Conservation (phyloP, 2,329 filamentous ascomycete genomes). For the Colletotrichum chrysophilum region DNA sequence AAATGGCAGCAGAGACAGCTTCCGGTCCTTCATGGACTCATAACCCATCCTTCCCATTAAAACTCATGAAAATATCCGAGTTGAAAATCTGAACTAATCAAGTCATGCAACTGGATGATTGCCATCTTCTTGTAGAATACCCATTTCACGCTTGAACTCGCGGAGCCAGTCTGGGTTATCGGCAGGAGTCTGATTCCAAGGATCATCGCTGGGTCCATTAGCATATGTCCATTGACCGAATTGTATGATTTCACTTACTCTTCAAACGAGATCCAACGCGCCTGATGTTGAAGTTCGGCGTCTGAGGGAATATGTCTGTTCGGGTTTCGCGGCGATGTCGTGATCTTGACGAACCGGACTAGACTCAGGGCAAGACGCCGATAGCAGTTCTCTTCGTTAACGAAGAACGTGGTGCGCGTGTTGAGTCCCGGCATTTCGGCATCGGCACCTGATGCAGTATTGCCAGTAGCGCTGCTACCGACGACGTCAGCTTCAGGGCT, state of each 20-base stretch:
- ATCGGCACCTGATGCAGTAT: not conserved
- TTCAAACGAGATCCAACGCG: conserved; percentile 35
- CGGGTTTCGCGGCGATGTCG: conserved; percentile 33
- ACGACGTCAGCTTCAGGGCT: not conserved
- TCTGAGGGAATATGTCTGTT: conserved; percentile 36
- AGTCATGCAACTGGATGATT: not conserved
- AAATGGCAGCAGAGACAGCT: not conserved
- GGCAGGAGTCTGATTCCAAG: conserved; percentile 43
- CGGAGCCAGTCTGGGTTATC: conserved; percentile 38
- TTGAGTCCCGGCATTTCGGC: not conserved
- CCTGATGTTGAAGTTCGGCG: conserved; percentile 38
- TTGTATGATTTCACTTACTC: conserved; percentile 21
- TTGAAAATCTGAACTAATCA: not conserved
- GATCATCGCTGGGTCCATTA: conserved; percentile 30
- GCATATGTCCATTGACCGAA: not conserved
- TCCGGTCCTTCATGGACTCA: not conserved
- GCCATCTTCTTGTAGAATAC: not conserved
- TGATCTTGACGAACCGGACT: conserved; percentile 25
- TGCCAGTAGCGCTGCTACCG: not conserved
- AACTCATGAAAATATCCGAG: not conserved
- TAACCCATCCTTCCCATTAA: not conserved
- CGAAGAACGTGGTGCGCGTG: conserved; percentile 1
- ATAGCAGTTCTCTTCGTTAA: conserved; percentile 31
- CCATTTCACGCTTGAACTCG: conserved; percentile 18
- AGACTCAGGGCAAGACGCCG: conserved; percentile 24